phyloP scores from a whole-genome alignment of 2,329 filamentous ascomycete species.

The Pseudopithomyces chartarum region DNA sequence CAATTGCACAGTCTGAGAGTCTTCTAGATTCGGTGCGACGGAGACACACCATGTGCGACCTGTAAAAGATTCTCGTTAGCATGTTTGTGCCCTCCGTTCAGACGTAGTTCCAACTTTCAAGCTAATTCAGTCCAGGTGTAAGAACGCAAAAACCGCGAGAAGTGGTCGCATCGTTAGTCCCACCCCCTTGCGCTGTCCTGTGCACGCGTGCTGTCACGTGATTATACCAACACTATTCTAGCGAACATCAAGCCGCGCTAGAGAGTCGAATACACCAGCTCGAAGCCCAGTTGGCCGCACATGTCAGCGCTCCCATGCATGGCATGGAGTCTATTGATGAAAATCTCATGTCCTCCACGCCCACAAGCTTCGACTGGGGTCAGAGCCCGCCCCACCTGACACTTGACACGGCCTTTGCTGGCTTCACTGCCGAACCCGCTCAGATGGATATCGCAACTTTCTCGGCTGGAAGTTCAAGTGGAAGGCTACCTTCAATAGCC shows the following conservation, averaged over 20 bases:
- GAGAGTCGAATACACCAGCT: constrained; percentile 45
- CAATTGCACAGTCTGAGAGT: not conserved
- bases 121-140: constrained; percentile 13
- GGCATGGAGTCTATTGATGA: constrained; percentile 42
- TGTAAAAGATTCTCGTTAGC: constrained; percentile 45
- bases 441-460: constrained; percentile 30
- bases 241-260: constrained; percentile 43
- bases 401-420: constrained; percentile 32
- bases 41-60: constrained; percentile 43
- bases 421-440: constrained; percentile 23
- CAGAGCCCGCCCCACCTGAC: constrained; percentile 31
- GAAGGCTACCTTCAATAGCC: constrained; percentile 40
- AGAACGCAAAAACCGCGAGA: constrained; percentile 44
- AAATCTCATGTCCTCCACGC: constrained; percentile 29
- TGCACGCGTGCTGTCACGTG: constrained; percentile 27
- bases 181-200: not conserved
- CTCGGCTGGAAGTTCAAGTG: constrained; percentile 22
- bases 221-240: constrained; percentile 23
- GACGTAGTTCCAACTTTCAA: not conserved
- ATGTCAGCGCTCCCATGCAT: constrained; percentile 43
- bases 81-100: constrained; percentile 18
- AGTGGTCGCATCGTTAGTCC: constrained; percentile 42
- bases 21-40: constrained; percentile 39
- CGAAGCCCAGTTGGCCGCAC: constrained; percentile 41
- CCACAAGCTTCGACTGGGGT: constrained; percentile 36